These are phyloP conservation scores for Papiliotrema laurentii DNA, from an alignment of 1,284 basidiomycete genomes.

Conservation along the genomic window DNA sequence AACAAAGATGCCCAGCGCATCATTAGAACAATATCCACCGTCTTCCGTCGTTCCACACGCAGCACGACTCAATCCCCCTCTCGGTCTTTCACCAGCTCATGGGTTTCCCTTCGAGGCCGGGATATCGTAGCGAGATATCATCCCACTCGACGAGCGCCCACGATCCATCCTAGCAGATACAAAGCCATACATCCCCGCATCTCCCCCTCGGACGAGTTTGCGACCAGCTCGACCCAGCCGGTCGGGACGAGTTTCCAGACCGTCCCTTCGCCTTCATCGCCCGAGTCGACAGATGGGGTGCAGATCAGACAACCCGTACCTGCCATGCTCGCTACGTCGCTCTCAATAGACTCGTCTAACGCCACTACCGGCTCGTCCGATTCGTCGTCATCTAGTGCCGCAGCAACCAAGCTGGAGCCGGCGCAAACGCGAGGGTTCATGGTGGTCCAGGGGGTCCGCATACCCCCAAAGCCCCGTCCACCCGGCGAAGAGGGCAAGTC, in stretches of 20 bases:
- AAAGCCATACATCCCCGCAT: not conserved
- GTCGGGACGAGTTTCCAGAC: conserved; percentile 3
- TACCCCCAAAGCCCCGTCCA: conserved; percentile 35
- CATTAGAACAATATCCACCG: too few species aligned
- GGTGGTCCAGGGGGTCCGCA: conserved; percentile 26
- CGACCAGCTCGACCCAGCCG: not conserved
- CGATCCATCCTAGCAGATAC: not conserved
- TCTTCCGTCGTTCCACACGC: too few species aligned
- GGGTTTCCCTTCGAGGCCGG: not conserved
- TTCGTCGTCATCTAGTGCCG: too few species aligned
- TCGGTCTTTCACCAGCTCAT: not conserved
- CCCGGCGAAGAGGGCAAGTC: conserved; percentile 41
- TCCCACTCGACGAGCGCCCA: not conserved
- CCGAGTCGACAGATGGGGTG: not conserved
- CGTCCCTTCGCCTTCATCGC: not conserved
- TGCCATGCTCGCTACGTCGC: conserved; percentile 8
- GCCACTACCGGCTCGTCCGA: not conserved
- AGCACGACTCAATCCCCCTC: not conserved
- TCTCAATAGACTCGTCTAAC: not conserved
- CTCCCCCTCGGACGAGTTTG: not conserved
- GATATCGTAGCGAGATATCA: not conserved
- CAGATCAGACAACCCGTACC: conserved; percentile 9
- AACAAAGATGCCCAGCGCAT: too few species aligned
- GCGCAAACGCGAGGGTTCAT: conserved; percentile 13
- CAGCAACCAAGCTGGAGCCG: too few species aligned